Percentiles rank a stretch among this genome's conserved stretches.
Evolutionary conservation across 805 yeast species (phyloP).

Genomic region (Lachancea lanzarotensis): DNA sequence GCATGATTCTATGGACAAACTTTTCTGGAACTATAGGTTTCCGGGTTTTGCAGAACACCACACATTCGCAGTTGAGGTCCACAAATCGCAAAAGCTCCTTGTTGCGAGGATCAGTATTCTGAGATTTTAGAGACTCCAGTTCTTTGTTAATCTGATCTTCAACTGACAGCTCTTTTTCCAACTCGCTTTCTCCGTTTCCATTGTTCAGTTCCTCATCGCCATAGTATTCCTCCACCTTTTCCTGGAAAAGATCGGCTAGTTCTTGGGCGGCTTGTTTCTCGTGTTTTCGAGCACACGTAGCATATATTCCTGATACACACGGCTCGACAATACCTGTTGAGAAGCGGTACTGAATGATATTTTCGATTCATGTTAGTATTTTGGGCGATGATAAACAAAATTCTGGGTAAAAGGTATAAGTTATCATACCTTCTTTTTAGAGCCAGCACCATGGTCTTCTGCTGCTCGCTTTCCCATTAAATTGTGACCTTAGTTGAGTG

Average conservation of each 20-base stretch:
- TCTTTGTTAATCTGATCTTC: slow-evolving; percentile 75
- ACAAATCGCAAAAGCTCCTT: slow-evolving; percentile 51
- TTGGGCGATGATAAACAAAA: background rate
- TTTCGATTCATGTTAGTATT: background rate
- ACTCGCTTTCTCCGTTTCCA: slow-evolving; percentile 14
- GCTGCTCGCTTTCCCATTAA: slow-evolving; percentile 4
- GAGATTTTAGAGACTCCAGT: slow-evolving; percentile 51
- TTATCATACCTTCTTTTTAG: slow-evolving; percentile 6
- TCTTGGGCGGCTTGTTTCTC: slow-evolving; percentile 78
- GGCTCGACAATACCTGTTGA: slow-evolving; percentile 56
- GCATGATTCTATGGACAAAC: slow-evolving; percentile 59
- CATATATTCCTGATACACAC: slow-evolving; percentile 79
- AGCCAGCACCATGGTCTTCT: background rate
- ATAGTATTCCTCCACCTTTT: slow-evolving; percentile 43
- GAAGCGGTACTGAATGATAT: slow-evolving; percentile 7
- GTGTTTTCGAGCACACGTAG: slow-evolving; percentile 76
- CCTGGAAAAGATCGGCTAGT: slow-evolving; percentile 51
- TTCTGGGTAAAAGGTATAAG: background rate
- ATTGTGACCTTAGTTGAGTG: background rate
- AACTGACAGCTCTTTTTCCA: slow-evolving; percentile 39
- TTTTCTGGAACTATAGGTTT: slow-evolving; percentile 73
- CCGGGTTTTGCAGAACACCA: slow-evolving; percentile 75
- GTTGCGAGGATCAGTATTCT: slow-evolving; percentile 31
- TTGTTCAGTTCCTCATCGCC: slow-evolving; percentile 30
- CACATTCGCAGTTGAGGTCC: slow-evolving; percentile 71